Evolutionary conservation across 495 filamentous ascomycete genomes (phyloP).

Genomic region (Pyrenopolyporus hunteri): DNA sequence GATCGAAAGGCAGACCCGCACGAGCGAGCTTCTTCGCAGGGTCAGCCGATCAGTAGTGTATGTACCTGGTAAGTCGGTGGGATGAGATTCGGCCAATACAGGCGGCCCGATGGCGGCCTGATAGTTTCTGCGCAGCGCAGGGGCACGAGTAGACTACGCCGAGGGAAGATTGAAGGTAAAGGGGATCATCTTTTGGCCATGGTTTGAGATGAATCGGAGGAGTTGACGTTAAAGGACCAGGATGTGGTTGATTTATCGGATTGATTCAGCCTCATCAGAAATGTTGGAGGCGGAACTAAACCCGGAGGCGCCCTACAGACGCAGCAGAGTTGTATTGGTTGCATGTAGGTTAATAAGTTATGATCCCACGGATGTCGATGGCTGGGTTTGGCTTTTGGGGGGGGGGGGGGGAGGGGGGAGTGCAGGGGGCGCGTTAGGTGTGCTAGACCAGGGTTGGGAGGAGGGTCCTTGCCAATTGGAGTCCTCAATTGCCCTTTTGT

Average conservation of each 20-base stretch:
- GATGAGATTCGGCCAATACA: constrained; percentile 19
- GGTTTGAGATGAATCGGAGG: constrained; percentile 23
- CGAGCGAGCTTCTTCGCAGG: too few species aligned
- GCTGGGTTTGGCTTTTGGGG: constrained; percentile 2
- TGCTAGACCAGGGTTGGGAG: too few species aligned
- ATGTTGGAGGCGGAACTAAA: constrained; percentile 37
- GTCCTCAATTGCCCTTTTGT: constrained; percentile 40
- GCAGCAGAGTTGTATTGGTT: constrained; percentile 30
- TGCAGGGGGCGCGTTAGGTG: too few species aligned
- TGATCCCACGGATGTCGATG: constrained; percentile 15
- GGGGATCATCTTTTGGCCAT: constrained; percentile 13
- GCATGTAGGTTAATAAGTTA: neutral
- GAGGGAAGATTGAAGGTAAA: constrained; percentile 14
- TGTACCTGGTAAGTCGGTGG: too few species aligned
- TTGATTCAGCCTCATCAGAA: constrained; percentile 40
- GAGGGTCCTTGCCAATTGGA: constrained; percentile 23
- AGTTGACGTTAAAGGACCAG: constrained; percentile 38
- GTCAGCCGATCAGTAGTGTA: constrained; percentile 5
- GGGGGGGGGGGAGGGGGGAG: too few species aligned
- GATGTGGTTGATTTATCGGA: constrained; percentile 33
- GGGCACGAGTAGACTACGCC: constrained; percentile 18
- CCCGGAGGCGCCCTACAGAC: constrained; percentile 25
- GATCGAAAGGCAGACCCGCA: constrained; percentile 6
- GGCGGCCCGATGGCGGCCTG: constrained; percentile 32
- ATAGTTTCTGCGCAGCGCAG: constrained; percentile 23